phyloP scores from a whole-genome alignment of 108 stramenopile genomes.

The Parmales sp. region DNA sequence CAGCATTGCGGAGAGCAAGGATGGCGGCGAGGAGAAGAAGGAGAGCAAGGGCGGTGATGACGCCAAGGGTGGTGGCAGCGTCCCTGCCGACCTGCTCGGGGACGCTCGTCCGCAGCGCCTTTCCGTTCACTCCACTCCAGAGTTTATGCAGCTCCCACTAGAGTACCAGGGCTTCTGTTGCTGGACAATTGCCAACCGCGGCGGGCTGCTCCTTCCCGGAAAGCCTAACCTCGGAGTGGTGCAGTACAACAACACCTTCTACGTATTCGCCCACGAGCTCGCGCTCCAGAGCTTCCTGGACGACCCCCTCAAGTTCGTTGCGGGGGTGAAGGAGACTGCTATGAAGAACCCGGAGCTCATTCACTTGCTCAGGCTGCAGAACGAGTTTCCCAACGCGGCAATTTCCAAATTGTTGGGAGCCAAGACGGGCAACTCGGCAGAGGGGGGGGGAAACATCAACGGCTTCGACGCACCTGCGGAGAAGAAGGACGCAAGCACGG shows the following conservation, averaged over 20 bases:
- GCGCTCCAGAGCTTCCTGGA: constrained; percentile 29
- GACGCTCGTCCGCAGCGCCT: constrained; percentile 19
- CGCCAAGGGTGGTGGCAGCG: not conserved
- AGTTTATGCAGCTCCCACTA: constrained; percentile 48
- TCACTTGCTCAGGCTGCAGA: constrained; percentile 40
- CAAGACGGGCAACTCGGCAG: not conserved
- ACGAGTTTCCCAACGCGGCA: constrained; percentile 28
- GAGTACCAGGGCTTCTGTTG: constrained; percentile 48
- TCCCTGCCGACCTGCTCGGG: not conserved
- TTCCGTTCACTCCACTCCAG: constrained; percentile 31
- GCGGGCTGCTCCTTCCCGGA: constrained; percentile 44
- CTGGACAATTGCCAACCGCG: constrained; percentile 25
- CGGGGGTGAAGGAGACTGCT: constrained; percentile 25
- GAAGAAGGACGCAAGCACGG: constrained; percentile 26
- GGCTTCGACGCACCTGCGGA: constrained; percentile 2
- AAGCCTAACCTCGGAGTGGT: constrained; percentile 45
- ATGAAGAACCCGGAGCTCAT: constrained; percentile 37
- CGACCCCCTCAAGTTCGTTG: constrained; percentile 19
- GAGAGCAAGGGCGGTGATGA: not conserved
- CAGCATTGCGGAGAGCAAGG: not conserved
- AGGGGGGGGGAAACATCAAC: not conserved
- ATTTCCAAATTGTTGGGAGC: constrained; percentile 21
- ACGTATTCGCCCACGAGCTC: constrained; percentile 39
- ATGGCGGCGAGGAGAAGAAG: not conserved
- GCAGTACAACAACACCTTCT: constrained; percentile 25